A percentile compares a stretch with the other conserved stretches of the same genome.
Conservation (phyloP, 1,284 basidiomycete species). For the Trametes pubescens region DNA sequence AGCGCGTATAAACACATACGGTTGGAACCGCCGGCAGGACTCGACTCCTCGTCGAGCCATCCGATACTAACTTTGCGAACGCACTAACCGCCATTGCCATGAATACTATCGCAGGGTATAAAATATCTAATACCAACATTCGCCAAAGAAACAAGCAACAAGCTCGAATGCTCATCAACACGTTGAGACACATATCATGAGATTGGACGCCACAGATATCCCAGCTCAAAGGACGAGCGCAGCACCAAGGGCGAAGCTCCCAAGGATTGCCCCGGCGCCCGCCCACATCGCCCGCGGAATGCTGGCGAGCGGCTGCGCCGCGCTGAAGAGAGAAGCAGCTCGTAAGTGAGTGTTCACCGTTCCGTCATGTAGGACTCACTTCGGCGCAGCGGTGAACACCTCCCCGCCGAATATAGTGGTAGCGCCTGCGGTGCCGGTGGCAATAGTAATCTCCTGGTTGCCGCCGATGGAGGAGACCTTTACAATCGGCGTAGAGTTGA, state of each 20-base stretch:
- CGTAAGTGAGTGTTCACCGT: not conserved
- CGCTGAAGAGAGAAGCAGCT: not conserved
- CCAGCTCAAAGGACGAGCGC: conserved; percentile 21
- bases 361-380: not conserved
- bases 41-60: no score
- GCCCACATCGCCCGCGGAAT: conserved; percentile 19
- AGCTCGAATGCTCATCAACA: no score
- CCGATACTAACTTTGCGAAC: no score
- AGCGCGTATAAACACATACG: no score
- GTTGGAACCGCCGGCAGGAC: no score
- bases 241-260: conserved; percentile 27
- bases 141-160: no score
- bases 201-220: no score
- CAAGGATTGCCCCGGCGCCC: conserved; percentile 25
- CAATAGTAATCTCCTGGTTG: conserved; percentile 22
- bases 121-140: no score
- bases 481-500: conserved; percentile 26
- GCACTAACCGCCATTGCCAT: no score
- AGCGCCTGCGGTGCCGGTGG: conserved; percentile 16
- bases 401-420: conserved; percentile 20
- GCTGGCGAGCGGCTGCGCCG: conserved; percentile 15
- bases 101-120: no score
- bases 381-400: conserved; percentile 18
- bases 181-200: no score
- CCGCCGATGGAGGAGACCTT: conserved; percentile 21